Conservation (phyloP, 495 filamentous ascomycete species). For the Xylaria curta region DNA sequence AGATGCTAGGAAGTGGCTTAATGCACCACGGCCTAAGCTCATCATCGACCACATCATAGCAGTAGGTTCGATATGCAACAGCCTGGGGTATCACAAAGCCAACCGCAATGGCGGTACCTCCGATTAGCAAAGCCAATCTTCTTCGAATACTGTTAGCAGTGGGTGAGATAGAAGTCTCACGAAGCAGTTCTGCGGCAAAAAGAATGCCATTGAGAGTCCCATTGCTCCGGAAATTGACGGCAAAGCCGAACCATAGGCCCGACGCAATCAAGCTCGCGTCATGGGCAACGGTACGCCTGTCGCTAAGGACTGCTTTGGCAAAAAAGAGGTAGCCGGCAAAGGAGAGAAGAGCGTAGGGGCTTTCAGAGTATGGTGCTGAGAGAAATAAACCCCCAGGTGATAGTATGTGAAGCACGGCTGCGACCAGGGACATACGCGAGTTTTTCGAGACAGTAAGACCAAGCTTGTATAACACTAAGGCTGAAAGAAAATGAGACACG, state of each 20-base stretch:
- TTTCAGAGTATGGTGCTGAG: conserved; percentile 85
- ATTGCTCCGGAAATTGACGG: conserved; percentile 82
- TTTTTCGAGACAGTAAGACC: conserved; percentile 50
- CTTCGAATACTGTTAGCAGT: conserved; percentile 49
- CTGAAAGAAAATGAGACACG: conserved; percentile 75
- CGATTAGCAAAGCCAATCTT: conserved; percentile 61
- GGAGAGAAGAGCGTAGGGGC: conserved; percentile 77
- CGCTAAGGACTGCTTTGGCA: conserved; percentile 56
- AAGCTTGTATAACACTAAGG: conserved; percentile 72
- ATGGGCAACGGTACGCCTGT: conserved; percentile 33
- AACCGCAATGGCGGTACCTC: conserved; percentile 69
- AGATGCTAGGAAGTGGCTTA: conserved; percentile 77
- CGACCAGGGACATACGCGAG: conserved; percentile 64
- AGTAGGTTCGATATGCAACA: conserved; percentile 77
- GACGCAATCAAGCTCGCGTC: conserved; percentile 59
- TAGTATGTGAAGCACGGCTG: conserved; percentile 77
- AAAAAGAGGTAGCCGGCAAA: conserved; percentile 77
- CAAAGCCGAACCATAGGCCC: conserved; percentile 73
- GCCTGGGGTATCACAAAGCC: conserved; percentile 76
- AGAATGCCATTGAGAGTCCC: conserved; percentile 80
- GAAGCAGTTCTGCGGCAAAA: conserved; percentile 49
- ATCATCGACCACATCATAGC: conserved; percentile 45
- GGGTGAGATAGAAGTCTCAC: conserved; percentile 58
- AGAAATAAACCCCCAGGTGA: conserved; percentile 90
- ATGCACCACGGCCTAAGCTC: conserved; percentile 75